A percentile compares a stretch with the other conserved stretches of the same genome.
These are phyloP conservation scores for Linum tenue DNA, from an alignment of 345 rosid genomes.

Conservation along the genomic window DNA sequence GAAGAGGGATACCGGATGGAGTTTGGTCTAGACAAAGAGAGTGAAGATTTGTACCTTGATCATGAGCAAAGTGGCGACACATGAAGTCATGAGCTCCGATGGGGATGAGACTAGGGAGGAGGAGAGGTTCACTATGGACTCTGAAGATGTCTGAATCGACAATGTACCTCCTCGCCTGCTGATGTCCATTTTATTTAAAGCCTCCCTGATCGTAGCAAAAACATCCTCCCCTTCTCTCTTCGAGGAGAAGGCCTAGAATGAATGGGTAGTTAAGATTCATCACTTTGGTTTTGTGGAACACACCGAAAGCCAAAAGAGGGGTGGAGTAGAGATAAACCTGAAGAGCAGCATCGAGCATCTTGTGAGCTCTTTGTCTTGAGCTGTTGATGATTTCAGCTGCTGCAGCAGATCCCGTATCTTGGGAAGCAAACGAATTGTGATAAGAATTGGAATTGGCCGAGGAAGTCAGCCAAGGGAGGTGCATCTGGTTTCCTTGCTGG, in stretches of 20 bases:
- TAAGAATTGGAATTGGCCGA: conserved; percentile 21
- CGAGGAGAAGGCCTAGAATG: conserved; percentile 60
- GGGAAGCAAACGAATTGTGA: conserved; percentile 26
- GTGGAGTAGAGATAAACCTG: conserved; percentile 37
- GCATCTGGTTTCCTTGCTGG: conserved; percentile 19
- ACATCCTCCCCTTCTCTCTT: conserved; percentile 75
- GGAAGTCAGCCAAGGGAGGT: conserved; percentile 36
- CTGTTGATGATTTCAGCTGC: conserved; percentile 51
- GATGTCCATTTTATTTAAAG: conserved; percentile 43
- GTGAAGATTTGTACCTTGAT: conserved; percentile 45
- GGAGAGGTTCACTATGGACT: conserved; percentile 9
- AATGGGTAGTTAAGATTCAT: neutral
- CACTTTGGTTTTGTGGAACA: too few species aligned
- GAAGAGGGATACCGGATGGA: neutral
- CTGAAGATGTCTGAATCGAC: conserved; percentile 4
- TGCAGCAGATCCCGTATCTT: conserved; percentile 59
- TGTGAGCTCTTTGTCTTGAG: conserved; percentile 57
- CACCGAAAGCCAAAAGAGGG: neutral
- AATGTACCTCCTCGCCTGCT: too few species aligned
- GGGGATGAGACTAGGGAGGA: conserved; percentile 36
- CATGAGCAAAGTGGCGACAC: conserved; percentile 80
- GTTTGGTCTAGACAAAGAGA: neutral
- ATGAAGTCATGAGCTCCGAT: conserved; percentile 67
- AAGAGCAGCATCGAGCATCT: conserved; percentile 83
- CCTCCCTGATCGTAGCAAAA: conserved; percentile 49